phyloP scores from a whole-genome alignment of 148 eudicot species.

The Fagopyrum esculentum region DNA sequence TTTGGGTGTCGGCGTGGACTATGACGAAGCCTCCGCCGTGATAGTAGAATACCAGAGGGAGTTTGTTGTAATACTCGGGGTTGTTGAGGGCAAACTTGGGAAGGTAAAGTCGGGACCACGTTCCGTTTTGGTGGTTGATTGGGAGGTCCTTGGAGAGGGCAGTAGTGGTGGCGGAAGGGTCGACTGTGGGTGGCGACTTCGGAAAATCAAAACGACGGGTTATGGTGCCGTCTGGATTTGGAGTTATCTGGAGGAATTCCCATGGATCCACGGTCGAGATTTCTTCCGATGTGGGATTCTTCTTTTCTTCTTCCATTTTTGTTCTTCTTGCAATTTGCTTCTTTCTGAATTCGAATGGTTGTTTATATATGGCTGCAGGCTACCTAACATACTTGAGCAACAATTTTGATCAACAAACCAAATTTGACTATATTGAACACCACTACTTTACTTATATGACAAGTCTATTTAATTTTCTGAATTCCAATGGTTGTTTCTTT shows the following conservation, averaged over 20 bases:
- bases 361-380: no score
- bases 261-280: slow-evolving; percentile 37
- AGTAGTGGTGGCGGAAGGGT: not conserved
- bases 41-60: slow-evolving; percentile 52
- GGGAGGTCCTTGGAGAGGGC: slow-evolving; percentile 50
- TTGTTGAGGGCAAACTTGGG: slow-evolving; percentile 19
- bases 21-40: slow-evolving; percentile 74
- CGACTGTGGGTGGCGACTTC: slow-evolving; percentile 14
- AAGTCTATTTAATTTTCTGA: no score
- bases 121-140: slow-evolving; percentile 34
- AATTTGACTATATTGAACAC: no score
- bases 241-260: slow-evolving; percentile 44
- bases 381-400: no score
- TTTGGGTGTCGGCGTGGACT: slow-evolving; percentile 33
- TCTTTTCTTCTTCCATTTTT: slow-evolving; percentile 5
- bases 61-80: slow-evolving; percentile 21
- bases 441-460: no score
- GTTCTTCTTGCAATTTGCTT: not conserved
- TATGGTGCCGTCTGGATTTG: slow-evolving; percentile 60
- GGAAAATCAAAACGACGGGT: slow-evolving; percentile 23
- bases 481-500: no score
- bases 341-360: no score
- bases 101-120: slow-evolving; percentile 57
- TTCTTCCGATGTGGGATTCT: not conserved
- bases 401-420: no score